phyloP scores from a whole-genome alignment of 2,329 filamentous ascomycete genomes.

The Ophiostoma pallidulum region DNA sequence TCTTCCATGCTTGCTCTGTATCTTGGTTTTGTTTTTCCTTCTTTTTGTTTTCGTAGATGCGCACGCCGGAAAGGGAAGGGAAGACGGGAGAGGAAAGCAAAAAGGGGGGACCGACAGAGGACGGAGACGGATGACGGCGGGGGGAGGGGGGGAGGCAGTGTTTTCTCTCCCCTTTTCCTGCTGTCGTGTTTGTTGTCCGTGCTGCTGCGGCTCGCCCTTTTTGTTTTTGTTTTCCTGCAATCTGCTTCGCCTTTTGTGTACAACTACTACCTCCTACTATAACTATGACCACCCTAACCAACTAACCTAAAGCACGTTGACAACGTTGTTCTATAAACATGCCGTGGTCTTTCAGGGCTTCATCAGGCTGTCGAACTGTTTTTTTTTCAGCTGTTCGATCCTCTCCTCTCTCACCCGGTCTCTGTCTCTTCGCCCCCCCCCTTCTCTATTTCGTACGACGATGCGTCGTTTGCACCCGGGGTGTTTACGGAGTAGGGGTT shows the following conservation, averaged over 20 bases:
- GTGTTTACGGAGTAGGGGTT: too few relatives aligned
- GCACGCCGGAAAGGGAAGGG: slow-evolving; percentile 3
- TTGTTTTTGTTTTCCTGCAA: too few relatives aligned
- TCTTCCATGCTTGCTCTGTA: too few relatives aligned
- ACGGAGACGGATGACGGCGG: neutral
- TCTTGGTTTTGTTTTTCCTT: too few relatives aligned
- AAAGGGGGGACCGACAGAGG: slow-evolving; percentile 1
- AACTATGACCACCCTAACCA: neutral
- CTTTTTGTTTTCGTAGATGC: slow-evolving; percentile 1
- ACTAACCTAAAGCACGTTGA: too few relatives aligned
- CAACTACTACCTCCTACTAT: neutral
- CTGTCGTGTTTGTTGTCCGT: neutral
- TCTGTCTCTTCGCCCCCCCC: too few relatives aligned
- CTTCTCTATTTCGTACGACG: too few relatives aligned
- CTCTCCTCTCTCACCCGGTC: neutral
- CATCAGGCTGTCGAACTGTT: neutral
- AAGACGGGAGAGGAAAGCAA: neutral
- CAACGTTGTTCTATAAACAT: too few relatives aligned
- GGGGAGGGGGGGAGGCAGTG: neutral
- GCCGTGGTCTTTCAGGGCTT: too few relatives aligned
- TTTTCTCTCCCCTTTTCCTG: too few relatives aligned
- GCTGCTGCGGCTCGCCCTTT: slow-evolving; percentile 1
- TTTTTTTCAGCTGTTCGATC: neutral
- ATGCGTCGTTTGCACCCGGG: too few relatives aligned
- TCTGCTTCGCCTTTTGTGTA: neutral